These are phyloP conservation scores for Yamadazyma atlantica DNA, from an alignment of 1,139 yeast genomes.

Conservation along the genomic window DNA sequence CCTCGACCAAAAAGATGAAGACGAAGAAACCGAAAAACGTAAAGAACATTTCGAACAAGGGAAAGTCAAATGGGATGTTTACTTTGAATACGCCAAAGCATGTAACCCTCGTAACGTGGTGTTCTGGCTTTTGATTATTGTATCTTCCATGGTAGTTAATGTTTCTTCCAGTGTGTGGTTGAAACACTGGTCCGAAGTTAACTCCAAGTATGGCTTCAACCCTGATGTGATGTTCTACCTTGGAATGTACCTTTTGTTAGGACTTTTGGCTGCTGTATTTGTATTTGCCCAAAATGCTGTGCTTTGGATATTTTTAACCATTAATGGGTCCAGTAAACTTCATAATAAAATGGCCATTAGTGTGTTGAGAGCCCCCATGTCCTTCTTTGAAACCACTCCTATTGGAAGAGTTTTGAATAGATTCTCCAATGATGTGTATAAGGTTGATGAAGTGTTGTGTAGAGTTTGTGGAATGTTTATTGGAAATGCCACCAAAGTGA, in stretches of 20 bases:
- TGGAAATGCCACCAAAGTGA: conserved; percentile 67
- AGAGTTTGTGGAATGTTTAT: conserved; percentile 85
- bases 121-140: conserved; percentile 50
- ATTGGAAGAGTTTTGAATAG: conserved; percentile 92
- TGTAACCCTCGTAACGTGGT: conserved; percentile 75
- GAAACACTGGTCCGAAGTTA: conserved; percentile 95
- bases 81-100: conserved; percentile 79
- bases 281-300: conserved; percentile 67
- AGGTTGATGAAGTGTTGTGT: conserved; percentile 84
- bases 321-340: conserved; percentile 74
- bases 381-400: conserved; percentile 96
- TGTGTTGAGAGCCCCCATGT: conserved; percentile 93
- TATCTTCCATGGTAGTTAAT: conserved; percentile 58
- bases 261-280: conserved; percentile 60
- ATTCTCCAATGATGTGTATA: conserved; percentile 90
- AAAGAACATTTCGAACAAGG: conserved; percentile 91
- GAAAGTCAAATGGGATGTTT: conserved; percentile 87
- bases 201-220: conserved; percentile 65
- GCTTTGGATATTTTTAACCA: conserved; percentile 82
- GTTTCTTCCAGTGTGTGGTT: conserved; percentile 76
- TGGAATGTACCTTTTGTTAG: conserved; percentile 73
- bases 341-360: conserved; percentile 79
- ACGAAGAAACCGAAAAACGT: conserved; percentile 43
- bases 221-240: conserved; percentile 70
- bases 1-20: conserved; percentile 43